These are phyloP conservation scores for Xylaria scruposa DNA, from an alignment of 495 filamentous ascomycete genomes.

Conservation along the genomic window DNA sequence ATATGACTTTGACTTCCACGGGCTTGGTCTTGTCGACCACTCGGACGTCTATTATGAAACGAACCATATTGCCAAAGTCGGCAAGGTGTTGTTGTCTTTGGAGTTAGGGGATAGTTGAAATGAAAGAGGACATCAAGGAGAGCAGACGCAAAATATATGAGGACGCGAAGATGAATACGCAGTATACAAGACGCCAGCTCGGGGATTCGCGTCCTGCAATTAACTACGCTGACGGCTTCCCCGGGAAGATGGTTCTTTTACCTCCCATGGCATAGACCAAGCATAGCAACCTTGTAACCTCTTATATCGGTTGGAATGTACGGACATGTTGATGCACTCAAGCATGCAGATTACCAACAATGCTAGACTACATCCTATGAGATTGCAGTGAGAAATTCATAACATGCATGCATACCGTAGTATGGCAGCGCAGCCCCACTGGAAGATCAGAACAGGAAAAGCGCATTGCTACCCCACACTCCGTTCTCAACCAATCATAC, in stretches of 20 bases:
- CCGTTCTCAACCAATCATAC: not conserved
- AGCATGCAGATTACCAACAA: not conserved
- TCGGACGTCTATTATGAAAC: slow-evolving; percentile 14
- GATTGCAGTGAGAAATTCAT: not conserved
- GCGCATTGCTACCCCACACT: not conserved
- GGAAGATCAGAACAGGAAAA: not conserved
- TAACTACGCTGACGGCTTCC: not conserved
- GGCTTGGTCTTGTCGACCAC: slow-evolving; percentile 13
- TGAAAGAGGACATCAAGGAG: not conserved
- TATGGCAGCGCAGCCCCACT: not conserved
- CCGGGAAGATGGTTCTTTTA: not conserved
- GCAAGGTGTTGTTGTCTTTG: too few relatives aligned
- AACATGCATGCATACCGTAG: not conserved
- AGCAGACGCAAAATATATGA: not conserved
- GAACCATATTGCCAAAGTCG: slow-evolving; percentile 8
- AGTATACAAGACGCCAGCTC: not conserved
- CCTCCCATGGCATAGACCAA: not conserved
- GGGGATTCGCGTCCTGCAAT: not conserved
- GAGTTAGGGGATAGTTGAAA: not conserved
- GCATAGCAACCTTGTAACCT: not conserved
- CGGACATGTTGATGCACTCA: not conserved
- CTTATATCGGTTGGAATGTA: not conserved
- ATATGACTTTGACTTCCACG: slow-evolving; percentile 31
- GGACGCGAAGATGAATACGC: not conserved
- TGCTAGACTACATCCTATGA: not conserved